These are phyloP conservation scores for Peronosclerospora sorghi DNA, from an alignment of 352 stramenopile species.

Conservation along the genomic window DNA sequence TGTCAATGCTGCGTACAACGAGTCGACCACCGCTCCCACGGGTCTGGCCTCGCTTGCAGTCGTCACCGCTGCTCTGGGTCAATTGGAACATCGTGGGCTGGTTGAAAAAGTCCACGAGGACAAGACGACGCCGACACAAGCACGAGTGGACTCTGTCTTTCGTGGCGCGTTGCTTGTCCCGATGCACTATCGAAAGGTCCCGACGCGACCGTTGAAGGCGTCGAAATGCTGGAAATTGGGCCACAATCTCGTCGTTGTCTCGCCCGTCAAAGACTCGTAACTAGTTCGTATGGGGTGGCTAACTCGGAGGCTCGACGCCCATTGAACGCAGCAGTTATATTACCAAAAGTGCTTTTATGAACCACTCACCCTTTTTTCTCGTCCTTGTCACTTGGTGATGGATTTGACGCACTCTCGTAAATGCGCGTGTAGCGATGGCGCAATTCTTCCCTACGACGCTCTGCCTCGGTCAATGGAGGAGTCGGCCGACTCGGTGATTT, in stretches of 20 bases:
- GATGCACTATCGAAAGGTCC: slow-evolving; percentile 52
- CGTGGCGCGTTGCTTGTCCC: slow-evolving; percentile 17
- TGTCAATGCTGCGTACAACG: slow-evolving; percentile 18
- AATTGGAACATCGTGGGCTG: slow-evolving; percentile 38
- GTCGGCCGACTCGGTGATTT: slow-evolving; percentile 28
- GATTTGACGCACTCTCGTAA: slow-evolving; percentile 21
- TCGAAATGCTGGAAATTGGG: slow-evolving; percentile 61
- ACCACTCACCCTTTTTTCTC: slow-evolving; percentile 16
- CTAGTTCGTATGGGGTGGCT: background rate
- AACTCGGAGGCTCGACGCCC: too few relatives aligned
- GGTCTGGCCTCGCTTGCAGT: slow-evolving; percentile 31
- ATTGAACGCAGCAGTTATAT: slow-evolving; percentile 9
- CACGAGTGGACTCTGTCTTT: slow-evolving; percentile 12
- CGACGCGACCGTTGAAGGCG: slow-evolving; percentile 52
- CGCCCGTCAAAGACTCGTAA: slow-evolving; percentile 17
- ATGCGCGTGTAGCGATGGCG: slow-evolving; percentile 46
- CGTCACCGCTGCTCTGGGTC: slow-evolving; percentile 42
- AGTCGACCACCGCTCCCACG: slow-evolving; percentile 1
- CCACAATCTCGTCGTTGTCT: slow-evolving; percentile 22
- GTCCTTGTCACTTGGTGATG: slow-evolving; percentile 14
- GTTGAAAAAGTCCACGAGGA: slow-evolving; percentile 34
- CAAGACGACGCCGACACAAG: slow-evolving; percentile 13
- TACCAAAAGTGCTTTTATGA: slow-evolving; percentile 2
- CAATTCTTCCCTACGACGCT: slow-evolving; percentile 41
- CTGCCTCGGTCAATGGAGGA: slow-evolving; percentile 28